These are phyloP conservation scores for Capsicum baccatum DNA, from an alignment of 257 asterid species.

Conservation along the genomic window DNA sequence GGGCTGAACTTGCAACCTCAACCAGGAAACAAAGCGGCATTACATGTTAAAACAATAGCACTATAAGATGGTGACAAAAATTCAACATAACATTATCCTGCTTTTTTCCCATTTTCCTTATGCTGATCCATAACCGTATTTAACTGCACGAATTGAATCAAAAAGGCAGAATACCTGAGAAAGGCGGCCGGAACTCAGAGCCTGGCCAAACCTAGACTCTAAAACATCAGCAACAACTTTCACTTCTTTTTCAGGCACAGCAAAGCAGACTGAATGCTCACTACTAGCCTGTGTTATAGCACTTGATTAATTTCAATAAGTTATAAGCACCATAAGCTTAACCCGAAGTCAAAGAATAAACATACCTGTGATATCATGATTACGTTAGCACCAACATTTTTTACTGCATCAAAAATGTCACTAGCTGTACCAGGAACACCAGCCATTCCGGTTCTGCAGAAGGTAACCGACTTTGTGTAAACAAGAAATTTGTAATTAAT, in stretches of 20 bases:
- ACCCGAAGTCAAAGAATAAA: not conserved
- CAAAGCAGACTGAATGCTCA: constrained; percentile 99
- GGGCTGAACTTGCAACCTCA: not conserved
- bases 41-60: not conserved
- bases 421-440: constrained; percentile 99
- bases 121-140: not conserved
- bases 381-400: constrained; percentile 97
- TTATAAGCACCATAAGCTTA: constrained; percentile 24
- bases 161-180: constrained; percentile 68
- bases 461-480: constrained; percentile 15
- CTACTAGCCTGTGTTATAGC: constrained; percentile 82
- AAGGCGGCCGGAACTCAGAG: constrained; percentile 93
- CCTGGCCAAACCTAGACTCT: constrained; percentile 84
- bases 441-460: constrained; percentile 97
- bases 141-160: not conserved
- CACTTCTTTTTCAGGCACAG: constrained; percentile 96
- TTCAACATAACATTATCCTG: not conserved
- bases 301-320: constrained; percentile 25
- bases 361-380: constrained; percentile 96
- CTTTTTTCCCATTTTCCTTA: constrained; percentile 14
- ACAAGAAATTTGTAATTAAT: constrained; percentile 18
- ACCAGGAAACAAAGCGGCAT: not conserved
- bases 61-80: constrained; percentile 9
- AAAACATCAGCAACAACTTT: constrained; percentile 87
- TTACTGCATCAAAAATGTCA: constrained; percentile 85